phyloP scores from a whole-genome alignment of 352 stramenopile genomes.

The Phytophthora pseudosyringae region DNA sequence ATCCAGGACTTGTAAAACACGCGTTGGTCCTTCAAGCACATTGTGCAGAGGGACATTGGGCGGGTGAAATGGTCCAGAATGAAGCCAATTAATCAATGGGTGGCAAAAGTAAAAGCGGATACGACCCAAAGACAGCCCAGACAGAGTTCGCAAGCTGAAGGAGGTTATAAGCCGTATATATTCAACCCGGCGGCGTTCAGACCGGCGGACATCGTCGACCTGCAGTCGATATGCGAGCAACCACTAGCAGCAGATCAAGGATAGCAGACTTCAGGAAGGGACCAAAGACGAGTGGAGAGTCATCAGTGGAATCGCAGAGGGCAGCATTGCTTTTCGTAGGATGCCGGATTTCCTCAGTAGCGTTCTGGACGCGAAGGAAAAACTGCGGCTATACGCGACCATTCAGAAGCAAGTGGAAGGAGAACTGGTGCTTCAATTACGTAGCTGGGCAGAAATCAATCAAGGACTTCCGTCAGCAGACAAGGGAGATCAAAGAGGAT shows the following conservation, averaged over 20 bases:
- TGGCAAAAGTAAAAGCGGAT: background rate
- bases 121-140: too few species aligned
- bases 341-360: background rate
- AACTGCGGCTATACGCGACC: background rate
- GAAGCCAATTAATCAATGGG: slow-evolving; percentile 1
- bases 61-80: background rate
- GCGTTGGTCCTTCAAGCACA: slow-evolving; percentile 3
- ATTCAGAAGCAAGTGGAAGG: slow-evolving; percentile 5
- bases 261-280: background rate
- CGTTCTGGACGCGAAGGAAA: background rate
- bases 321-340: background rate
- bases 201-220: too few species aligned
- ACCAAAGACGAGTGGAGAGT: slow-evolving; percentile 4
- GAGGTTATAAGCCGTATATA: too few species aligned
- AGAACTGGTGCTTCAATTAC: background rate
- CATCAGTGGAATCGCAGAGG: slow-evolving; percentile 5
- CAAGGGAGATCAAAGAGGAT: background rate
- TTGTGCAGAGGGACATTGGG: background rate
- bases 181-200: too few species aligned
- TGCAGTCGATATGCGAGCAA: too few species aligned
- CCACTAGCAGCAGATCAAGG: too few species aligned
- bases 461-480: background rate
- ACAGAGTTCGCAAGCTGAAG: too few species aligned
- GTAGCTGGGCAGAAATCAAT: background rate
- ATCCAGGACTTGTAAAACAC: background rate